Conservation (phyloP, 345 rosid species). For the Aquilaria malaccensis region DNA sequence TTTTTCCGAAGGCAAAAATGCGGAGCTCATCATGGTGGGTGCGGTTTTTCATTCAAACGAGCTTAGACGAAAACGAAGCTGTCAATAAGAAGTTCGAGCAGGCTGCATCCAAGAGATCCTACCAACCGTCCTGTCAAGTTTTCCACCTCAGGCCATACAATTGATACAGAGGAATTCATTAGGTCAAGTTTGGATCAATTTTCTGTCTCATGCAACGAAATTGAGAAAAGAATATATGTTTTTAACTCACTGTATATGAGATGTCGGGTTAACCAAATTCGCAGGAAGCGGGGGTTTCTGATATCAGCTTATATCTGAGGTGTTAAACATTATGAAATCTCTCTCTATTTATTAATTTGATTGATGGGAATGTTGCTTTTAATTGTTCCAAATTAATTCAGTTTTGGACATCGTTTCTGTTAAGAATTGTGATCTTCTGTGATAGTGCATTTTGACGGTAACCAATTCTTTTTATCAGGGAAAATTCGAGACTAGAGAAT, state of each 20-base stretch:
- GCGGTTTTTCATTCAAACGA: slow-evolving; percentile 52
- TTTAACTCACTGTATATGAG: neutral
- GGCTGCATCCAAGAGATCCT: slow-evolving; percentile 52
- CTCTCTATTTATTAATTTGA: slow-evolving; percentile 18
- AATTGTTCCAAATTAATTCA: neutral
- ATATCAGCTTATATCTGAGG: slow-evolving; percentile 9
- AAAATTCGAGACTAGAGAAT: too few species aligned
- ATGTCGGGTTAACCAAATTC: slow-evolving; percentile 9
- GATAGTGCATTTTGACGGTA: too few species aligned
- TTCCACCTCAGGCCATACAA: slow-evolving; percentile 79
- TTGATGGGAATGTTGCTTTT: slow-evolving; percentile 8
- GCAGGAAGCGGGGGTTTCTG: slow-evolving; percentile 7
- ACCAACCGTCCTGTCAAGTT: slow-evolving; percentile 74
- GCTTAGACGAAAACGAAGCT: slow-evolving; percentile 57
- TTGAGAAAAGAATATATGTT: neutral
- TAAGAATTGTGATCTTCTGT: too few species aligned
- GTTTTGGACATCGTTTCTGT: too few species aligned
- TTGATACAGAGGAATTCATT: slow-evolving; percentile 21
- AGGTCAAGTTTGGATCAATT: slow-evolving; percentile 1
- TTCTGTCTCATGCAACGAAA: neutral
- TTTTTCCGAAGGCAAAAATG: slow-evolving; percentile 49
- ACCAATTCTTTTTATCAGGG: too few species aligned
- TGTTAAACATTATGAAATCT: slow-evolving; percentile 1
- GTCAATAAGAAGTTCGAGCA: slow-evolving; percentile 59
- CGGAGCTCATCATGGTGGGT: slow-evolving; percentile 75